Conservation (phyloP, 306 rosid species). For the Quercus wislizeni region DNA sequence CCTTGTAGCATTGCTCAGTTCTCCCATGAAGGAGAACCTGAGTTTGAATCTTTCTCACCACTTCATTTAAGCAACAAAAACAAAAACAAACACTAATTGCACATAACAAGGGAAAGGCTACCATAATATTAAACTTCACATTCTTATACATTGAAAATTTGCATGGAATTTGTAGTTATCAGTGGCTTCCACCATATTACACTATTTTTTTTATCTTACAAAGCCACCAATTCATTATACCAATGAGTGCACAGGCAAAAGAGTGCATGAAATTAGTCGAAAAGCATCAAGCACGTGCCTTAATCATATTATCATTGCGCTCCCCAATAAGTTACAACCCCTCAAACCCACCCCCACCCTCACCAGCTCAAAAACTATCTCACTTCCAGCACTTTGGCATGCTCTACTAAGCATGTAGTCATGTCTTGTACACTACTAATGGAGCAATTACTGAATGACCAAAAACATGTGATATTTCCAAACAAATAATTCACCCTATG, state of each 20-base stretch:
- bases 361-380: neutral
- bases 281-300: neutral
- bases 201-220: neutral
- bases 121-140: neutral
- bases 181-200: neutral
- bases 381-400: neutral
- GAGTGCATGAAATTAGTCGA: neutral
- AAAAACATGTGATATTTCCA: neutral
- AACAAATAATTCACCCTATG: neutral
- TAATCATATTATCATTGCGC: neutral
- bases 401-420: neutral
- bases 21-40: too few species aligned
- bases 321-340: neutral
- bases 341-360: too few species aligned
- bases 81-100: neutral
- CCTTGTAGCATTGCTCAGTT: too few species aligned
- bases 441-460: neutral
- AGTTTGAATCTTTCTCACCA: too few species aligned
- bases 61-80: too few species aligned
- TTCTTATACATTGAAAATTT: neutral
- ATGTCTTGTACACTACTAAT: neutral
- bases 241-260: neutral
- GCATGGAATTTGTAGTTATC: neutral
- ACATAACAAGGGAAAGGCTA: neutral
- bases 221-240: neutral